Conservation (phyloP, 164 flowering plant species). For the Vitis labrusca region DNA sequence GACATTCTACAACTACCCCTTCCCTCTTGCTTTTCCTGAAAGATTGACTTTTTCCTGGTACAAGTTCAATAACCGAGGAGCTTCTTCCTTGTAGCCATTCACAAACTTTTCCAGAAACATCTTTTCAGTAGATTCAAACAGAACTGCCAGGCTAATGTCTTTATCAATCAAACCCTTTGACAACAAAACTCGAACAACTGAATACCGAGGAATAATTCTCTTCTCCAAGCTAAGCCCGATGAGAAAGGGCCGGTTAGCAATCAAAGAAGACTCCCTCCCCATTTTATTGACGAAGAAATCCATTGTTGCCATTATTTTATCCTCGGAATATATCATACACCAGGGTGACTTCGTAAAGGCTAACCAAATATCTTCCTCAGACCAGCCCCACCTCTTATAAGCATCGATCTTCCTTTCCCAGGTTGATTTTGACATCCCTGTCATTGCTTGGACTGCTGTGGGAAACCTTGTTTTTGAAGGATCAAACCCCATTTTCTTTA, state of each 20-base stretch:
- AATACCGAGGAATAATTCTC: slow-evolving; percentile 18
- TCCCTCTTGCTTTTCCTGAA: neutral
- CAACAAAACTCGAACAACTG: neutral
- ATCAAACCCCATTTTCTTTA: slow-evolving; percentile 21
- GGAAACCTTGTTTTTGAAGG: slow-evolving; percentile 3
- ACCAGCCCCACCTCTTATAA: slow-evolving; percentile 27
- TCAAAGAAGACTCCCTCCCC: slow-evolving; percentile 1
- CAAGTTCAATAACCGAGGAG: slow-evolving; percentile 5
- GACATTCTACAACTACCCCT: too few species aligned
- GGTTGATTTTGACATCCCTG: neutral
- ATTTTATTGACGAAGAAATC: slow-evolving; percentile 15
- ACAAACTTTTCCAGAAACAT: neutral
- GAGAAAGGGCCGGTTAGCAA: neutral
- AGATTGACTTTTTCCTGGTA: neutral
- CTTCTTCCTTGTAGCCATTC: neutral
- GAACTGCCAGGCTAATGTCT: neutral
- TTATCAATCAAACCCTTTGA: slow-evolving; percentile 11
- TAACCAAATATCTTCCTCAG: slow-evolving; percentile 14
- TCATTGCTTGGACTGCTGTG: slow-evolving; percentile 1
- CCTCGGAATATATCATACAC: slow-evolving; percentile 18
- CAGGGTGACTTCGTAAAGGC: slow-evolving; percentile 15
- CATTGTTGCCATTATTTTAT: slow-evolving; percentile 16
- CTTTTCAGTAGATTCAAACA: neutral
- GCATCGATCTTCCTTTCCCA: slow-evolving; percentile 19
- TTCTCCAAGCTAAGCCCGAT: slow-evolving; percentile 12